phyloP scores from a whole-genome alignment of 1,284 basidiomycete genomes.

The Malassezia pachydermatis region DNA sequence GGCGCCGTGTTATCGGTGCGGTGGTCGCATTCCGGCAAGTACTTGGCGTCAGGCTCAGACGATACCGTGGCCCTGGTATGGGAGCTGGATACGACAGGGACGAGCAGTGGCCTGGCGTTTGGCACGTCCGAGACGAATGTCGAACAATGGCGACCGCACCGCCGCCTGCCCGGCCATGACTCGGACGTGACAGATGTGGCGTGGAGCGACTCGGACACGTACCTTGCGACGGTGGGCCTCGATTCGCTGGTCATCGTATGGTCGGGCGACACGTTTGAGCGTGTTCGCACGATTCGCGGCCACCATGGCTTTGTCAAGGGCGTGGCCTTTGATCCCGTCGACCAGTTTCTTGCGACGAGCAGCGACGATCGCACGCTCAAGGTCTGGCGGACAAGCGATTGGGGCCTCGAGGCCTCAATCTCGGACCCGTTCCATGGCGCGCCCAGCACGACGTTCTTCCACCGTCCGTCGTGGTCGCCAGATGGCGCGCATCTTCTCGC shows the following conservation, averaged over 20 bases:
- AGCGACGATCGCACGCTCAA: slow-evolving; percentile 93
- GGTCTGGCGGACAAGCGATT: slow-evolving; percentile 89
- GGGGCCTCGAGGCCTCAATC: slow-evolving; percentile 73
- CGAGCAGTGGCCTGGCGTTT: slow-evolving; percentile 27
- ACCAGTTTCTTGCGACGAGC: slow-evolving; percentile 68
- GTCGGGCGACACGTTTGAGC: slow-evolving; percentile 49
- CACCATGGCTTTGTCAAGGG: slow-evolving; percentile 98
- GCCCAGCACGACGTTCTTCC: slow-evolving; percentile 88
- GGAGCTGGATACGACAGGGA: slow-evolving; percentile 62
- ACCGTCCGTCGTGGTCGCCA: slow-evolving; percentile 91
- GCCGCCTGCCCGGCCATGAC: slow-evolving; percentile 73
- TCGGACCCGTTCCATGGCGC: slow-evolving; percentile 83
- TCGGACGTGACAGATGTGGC: slow-evolving; percentile 84
- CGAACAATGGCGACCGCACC: slow-evolving; percentile 93
- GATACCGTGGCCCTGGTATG: slow-evolving; percentile 92
- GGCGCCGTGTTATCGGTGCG: slow-evolving; percentile 87
- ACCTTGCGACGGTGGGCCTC: slow-evolving; percentile 83
- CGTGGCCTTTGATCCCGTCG: slow-evolving; percentile 94
- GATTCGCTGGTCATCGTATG: slow-evolving; percentile 86
- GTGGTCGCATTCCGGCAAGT: slow-evolving; percentile 88
- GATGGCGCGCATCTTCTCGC: slow-evolving; percentile 96
- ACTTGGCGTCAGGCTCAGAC: slow-evolving; percentile 91
- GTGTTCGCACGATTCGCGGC: slow-evolving; percentile 65
- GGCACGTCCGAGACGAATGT: slow-evolving; percentile 51
- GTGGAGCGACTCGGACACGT: slow-evolving; percentile 71